Percentiles rank a stretch among this genome's conserved stretches.
Evolutionary conservation across 129 eudicot genomes (phyloP).

Genomic region (Artemisia argyi): DNA sequence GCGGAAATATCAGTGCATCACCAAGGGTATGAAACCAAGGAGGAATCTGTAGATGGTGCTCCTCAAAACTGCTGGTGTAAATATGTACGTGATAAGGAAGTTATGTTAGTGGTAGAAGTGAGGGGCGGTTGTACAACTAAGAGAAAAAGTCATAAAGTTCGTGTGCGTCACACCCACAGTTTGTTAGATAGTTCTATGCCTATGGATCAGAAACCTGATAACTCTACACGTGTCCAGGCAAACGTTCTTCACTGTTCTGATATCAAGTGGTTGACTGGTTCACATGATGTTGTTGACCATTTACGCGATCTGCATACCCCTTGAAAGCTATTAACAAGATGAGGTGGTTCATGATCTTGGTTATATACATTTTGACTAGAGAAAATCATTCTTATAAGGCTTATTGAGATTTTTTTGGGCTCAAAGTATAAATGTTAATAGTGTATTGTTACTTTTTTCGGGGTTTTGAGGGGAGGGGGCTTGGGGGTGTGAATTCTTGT

Average conservation of each 20-base stretch:
- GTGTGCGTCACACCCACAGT: constrained; percentile 75
- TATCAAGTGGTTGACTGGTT: constrained; percentile 50
- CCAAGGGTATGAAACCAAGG: constrained; percentile 67
- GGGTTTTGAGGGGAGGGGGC: not conserved
- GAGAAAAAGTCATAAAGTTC: constrained; percentile 57
- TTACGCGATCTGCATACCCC: constrained; percentile 60
- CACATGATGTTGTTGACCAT: constrained; percentile 75
- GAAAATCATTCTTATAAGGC: no score
- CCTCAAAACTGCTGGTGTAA: constrained; percentile 89
- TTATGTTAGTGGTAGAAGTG: constrained; percentile 60
- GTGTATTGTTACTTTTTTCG: not conserved
- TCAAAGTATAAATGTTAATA: constrained; percentile 16
- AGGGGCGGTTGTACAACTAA: constrained; percentile 61
- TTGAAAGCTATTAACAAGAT: constrained; percentile 26
- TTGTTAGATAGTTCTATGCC: constrained; percentile 47
- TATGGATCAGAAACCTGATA: constrained; percentile 36
- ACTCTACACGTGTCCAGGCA: constrained; percentile 32
- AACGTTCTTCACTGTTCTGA: constrained; percentile 78
- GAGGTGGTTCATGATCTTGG: constrained; percentile 20
- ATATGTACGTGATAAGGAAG: constrained; percentile 90
- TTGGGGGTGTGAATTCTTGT: not conserved
- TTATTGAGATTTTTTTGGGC: constrained; percentile 3
- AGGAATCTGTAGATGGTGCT: constrained; percentile 78
- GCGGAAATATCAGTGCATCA: constrained; percentile 74
- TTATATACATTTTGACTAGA: constrained; percentile 31